These are phyloP conservation scores for Wickerhamomyces sydowiorum DNA, from an alignment of 805 yeast species.

Conservation along the genomic window DNA sequence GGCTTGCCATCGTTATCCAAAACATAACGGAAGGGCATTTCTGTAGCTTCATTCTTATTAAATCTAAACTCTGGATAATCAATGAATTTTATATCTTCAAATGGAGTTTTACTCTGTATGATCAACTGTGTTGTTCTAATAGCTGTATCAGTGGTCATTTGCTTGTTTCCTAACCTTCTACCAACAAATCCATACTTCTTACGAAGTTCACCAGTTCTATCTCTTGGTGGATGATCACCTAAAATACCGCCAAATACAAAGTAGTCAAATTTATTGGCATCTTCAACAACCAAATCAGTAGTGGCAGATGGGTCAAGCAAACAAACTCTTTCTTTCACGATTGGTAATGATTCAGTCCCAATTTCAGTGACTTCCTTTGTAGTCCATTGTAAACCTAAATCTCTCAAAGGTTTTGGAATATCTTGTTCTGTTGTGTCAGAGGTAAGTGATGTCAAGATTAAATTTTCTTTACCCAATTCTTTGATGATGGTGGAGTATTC, in stretches of 20 bases:
- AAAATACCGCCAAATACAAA: conserved; percentile 95
- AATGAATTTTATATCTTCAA: conserved; percentile 74
- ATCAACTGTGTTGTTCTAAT: conserved; percentile 85
- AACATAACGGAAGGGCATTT: conserved; percentile 95
- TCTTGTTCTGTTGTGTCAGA: conserved; percentile 49
- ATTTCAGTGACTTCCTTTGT: conserved; percentile 57
- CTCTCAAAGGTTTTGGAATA: conserved; percentile 55
- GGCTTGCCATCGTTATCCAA: conserved; percentile 61
- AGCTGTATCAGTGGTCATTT: conserved; percentile 98
- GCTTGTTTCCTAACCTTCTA: conserved; percentile 78
- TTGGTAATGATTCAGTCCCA: conserved; percentile 26
- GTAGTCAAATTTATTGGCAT: conserved; percentile 63
- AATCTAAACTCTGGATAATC: conserved; percentile 94
- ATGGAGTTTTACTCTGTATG: conserved; percentile 47
- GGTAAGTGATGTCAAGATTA: conserved; percentile 75
- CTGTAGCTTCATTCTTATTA: conserved; percentile 85
- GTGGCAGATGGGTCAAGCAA: conserved; percentile 86
- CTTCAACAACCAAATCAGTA: conserved; percentile 67
- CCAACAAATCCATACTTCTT: conserved; percentile 79
- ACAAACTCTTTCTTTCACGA: conserved; percentile 60
- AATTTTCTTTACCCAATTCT: conserved; percentile 76
- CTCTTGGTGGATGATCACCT: conserved; percentile 89
- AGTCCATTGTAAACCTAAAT: conserved; percentile 77
- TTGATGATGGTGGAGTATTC: conserved; percentile 80
- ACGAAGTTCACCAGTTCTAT: conserved; percentile 87